phyloP scores from a whole-genome alignment of 371 early-diverging fungal species.

The Nematocida sp. region DNA sequence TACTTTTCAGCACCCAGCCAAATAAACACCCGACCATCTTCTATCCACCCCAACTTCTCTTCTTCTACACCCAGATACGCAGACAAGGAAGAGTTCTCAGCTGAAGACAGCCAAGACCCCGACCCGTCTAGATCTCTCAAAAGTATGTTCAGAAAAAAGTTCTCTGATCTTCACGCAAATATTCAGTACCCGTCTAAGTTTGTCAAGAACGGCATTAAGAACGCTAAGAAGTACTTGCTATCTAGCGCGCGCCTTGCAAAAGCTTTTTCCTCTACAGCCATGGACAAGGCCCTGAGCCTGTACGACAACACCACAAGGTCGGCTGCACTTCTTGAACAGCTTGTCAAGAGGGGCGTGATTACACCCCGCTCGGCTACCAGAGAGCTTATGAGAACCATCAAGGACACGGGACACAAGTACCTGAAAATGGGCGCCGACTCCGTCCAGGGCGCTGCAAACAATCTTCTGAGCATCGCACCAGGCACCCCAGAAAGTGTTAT shows the following conservation, averaged over 20 bases:
- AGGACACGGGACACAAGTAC: not conserved
- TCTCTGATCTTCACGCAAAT: not conserved
- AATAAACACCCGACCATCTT: too few relatives aligned
- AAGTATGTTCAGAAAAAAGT: constrained; percentile 1
- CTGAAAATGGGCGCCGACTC: not conserved
- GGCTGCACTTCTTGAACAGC: constrained; percentile 4
- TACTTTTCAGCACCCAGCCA: too few relatives aligned
- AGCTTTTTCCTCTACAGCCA: constrained; percentile 18
- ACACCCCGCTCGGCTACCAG: constrained; percentile 24
- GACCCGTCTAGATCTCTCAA: too few relatives aligned
- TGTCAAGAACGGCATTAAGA: constrained; percentile 26
- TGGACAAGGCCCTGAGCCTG: not conserved
- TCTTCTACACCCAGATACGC: too few relatives aligned
- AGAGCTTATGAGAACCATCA: constrained; percentile 2
- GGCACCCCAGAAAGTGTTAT: constrained; percentile 30
- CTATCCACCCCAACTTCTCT: too few relatives aligned
- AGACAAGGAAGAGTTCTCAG: too few relatives aligned
- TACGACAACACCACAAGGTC: constrained; percentile 19
- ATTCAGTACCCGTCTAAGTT: constrained; percentile 2
- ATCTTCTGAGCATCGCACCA: not conserved
- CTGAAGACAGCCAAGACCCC: too few relatives aligned
- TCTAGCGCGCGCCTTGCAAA: not conserved
- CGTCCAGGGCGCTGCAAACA: constrained; percentile 27
- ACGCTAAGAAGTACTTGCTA: constrained; percentile 40
- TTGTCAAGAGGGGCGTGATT: constrained; percentile 34